Conservation (phyloP, 306 rosid genomes). For the Inga leiocalycina region DNA sequence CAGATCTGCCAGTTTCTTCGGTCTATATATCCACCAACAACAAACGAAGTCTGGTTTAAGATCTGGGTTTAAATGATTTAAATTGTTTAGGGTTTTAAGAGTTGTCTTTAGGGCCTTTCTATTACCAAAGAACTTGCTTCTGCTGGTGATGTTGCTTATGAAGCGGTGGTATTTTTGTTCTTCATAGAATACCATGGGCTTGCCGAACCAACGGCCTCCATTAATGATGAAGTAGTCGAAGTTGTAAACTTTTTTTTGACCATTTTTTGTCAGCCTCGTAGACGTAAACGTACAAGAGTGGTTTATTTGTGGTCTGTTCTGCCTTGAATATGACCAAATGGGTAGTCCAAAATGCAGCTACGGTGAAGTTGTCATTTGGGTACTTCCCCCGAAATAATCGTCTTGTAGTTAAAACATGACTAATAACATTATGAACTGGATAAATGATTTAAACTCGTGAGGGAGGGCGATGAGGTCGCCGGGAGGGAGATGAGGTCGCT, state of each 20-base stretch:
- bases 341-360: no score
- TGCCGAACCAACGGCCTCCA: constrained; percentile 81
- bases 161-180: constrained; percentile 59
- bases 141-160: constrained; percentile 58
- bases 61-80: constrained; percentile 9
- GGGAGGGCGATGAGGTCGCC: no score
- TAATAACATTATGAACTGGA: background rate
- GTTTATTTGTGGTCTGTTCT: constrained; percentile 44
- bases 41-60: no score
- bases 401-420: no score
- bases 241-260: constrained; percentile 54
- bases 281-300: constrained; percentile 58
- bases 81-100: constrained; percentile 54
- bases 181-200: constrained; percentile 61
- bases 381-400: no score
- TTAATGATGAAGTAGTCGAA: constrained; percentile 68
- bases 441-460: no score
- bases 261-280: constrained; percentile 73
- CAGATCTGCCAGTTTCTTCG: no score
- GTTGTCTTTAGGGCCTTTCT: constrained; percentile 69
- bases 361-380: no score
- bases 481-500: no score
- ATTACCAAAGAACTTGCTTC: constrained; percentile 72
- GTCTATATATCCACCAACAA: no score
- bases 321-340: constrained; percentile 46